These are phyloP conservation scores for Crithidia mellificae DNA, from an alignment of 208 protist species.

Conservation along the genomic window DNA sequence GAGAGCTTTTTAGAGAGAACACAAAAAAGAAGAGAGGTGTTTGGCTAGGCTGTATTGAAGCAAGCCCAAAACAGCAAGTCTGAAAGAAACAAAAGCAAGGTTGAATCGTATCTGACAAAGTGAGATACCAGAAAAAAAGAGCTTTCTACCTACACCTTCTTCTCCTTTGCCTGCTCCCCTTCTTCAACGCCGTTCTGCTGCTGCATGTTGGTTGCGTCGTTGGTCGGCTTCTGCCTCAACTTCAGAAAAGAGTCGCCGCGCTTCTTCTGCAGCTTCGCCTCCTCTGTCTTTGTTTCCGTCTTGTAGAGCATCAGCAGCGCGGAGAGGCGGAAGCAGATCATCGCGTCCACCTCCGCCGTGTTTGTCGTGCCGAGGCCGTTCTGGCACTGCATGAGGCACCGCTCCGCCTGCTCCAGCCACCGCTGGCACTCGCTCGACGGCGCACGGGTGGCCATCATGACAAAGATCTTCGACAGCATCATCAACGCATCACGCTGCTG, in stretches of 20 bases:
- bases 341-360: conserved; percentile 49
- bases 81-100: too few species aligned
- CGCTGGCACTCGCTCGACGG: conserved; percentile 62
- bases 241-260: conserved; percentile 51
- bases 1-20: neutral
- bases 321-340: conserved; percentile 72
- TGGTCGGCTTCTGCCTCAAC: conserved; percentile 13
- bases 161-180: conserved; percentile 31
- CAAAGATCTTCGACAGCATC: conserved; percentile 73
- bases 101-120: too few species aligned
- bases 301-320: conserved; percentile 71
- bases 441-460: conserved; percentile 84
- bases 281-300: conserved; percentile 58
- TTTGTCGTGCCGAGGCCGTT: conserved; percentile 40
- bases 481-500: conserved; percentile 82
- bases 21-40: too few species aligned
- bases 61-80: too few species aligned
- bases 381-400: conserved; percentile 76
- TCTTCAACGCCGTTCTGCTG: conserved; percentile 51
- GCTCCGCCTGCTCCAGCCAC: conserved; percentile 81
- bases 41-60: too few species aligned
- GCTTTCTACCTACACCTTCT: neutral
- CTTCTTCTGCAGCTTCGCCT: conserved; percentile 51
- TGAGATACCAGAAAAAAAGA: too few species aligned
- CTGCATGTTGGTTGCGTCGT: conserved; percentile 17